These are phyloP conservation scores for Fusarium poae DNA, from an alignment of 2,329 filamentous ascomycete genomes.

Conservation along the genomic window DNA sequence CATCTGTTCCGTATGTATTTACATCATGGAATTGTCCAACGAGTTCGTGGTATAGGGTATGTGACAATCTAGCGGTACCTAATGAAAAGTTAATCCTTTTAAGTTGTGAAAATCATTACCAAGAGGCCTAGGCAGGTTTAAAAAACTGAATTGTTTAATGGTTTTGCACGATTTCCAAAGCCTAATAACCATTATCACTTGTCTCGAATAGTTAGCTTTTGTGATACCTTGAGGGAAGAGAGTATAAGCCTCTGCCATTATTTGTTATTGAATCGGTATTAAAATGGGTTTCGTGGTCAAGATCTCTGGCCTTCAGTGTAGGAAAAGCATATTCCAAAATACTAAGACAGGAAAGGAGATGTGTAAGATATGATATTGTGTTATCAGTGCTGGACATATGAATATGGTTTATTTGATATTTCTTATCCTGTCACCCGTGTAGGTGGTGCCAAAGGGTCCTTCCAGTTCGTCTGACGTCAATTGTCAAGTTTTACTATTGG, in stretches of 20 bases:
- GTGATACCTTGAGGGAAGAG: not conserved
- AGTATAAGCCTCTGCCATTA: not conserved
- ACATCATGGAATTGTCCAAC: not conserved
- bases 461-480: slow-evolving; percentile 2
- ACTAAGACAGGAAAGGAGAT: no score
- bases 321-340: no score
- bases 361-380: not conserved
- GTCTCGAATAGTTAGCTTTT: not conserved
- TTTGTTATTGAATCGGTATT: not conserved
- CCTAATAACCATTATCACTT: no score
- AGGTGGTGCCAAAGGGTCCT: not conserved
- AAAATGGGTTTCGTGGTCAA: not conserved
- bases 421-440: not conserved
- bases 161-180: no score
- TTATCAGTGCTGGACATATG: not conserved
- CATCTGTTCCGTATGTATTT: slow-evolving; percentile 14
- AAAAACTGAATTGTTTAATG: no score
- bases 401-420: not conserved
- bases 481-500: not conserved
- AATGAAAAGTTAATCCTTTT: not conserved
- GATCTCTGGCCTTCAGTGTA: not conserved
- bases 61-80: not conserved
- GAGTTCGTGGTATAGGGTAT: not conserved
- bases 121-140: no score
- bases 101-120: no score